Percentiles rank a stretch among this genome's conserved stretches.
phyloP scores from a whole-genome alignment of 169 alveolate species.

The Eimeria necatrix region DNA sequence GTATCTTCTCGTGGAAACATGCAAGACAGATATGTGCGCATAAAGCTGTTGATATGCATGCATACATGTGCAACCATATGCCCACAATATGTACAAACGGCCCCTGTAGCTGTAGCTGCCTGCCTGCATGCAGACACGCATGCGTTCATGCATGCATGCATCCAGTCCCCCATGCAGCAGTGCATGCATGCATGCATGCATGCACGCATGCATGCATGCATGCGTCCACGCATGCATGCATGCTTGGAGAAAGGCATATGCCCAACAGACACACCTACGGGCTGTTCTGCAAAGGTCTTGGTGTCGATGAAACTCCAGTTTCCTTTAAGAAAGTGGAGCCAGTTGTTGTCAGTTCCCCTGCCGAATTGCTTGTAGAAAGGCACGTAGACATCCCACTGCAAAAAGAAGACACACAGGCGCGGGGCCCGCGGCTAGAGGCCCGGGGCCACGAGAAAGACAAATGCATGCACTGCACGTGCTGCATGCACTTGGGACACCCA shows the following conservation, averaged over 20 bases:
- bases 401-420: neutral
- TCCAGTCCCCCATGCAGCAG: neutral
- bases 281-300: neutral
- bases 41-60: neutral
- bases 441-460: neutral
- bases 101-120: too few relatives aligned
- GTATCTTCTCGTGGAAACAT: too few relatives aligned
- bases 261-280: conserved; percentile 17
- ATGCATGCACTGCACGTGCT: neutral
- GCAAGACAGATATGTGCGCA: neutral
- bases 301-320: conserved; percentile 56
- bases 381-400: conserved; percentile 28
- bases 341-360: conserved; percentile 34
- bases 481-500: too few relatives aligned
- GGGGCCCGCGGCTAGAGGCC: neutral
- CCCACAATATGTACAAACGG: too few relatives aligned
- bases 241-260: conserved; percentile 37
- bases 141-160: too few relatives aligned
- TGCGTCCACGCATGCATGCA: neutral
- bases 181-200: neutral
- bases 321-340: conserved; percentile 69
- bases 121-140: too few relatives aligned
- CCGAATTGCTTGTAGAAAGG: conserved; percentile 48
- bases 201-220: neutral
- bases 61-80: neutral